Percentiles rank a stretch among this genome's conserved stretches.
These are phyloP conservation scores for Aethionema arabicum DNA, from an alignment of 345 rosid genomes.

Conservation along the genomic window DNA sequence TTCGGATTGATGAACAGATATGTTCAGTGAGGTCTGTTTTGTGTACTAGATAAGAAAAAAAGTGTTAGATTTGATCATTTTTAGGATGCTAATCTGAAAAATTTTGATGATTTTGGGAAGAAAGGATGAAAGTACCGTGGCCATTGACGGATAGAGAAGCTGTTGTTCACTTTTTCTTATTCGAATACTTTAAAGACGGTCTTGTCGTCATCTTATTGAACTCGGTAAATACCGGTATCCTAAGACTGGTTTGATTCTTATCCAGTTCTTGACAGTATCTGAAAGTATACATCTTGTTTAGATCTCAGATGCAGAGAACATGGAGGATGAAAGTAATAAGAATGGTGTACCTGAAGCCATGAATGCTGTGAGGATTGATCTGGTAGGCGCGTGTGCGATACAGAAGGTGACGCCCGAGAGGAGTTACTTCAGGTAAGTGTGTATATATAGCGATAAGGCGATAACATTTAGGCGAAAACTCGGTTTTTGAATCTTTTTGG, in stretches of 20 bases:
- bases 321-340: conserved; percentile 57
- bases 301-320: conserved; percentile 63
- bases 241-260: conserved; percentile 1
- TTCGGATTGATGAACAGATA: conserved; percentile 66
- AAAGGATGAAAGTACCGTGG: conserved; percentile 96
- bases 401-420: conserved; percentile 78
- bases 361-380: conserved; percentile 70
- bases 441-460: conserved; percentile 6
- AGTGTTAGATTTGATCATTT: conserved; percentile 10
- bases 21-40: conserved; percentile 69
- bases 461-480: background rate
- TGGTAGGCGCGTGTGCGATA: conserved; percentile 83
- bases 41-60: background rate
- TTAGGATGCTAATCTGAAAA: conserved; percentile 33
- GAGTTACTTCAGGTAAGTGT: conserved; percentile 79
- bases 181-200: conserved; percentile 74
- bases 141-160: conserved; percentile 86
- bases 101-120: conserved; percentile 46
- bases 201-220: conserved; percentile 56
- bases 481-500: too few relatives aligned
- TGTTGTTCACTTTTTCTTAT: conserved; percentile 59
- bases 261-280: conserved; percentile 10
- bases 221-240: conserved; percentile 53
- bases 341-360: conserved; percentile 56
- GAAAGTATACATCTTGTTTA: conserved; percentile 34